Base-by-base conservation (phyloP, 116 monocot species). In the Dioscorea cayenensis region DNA sequence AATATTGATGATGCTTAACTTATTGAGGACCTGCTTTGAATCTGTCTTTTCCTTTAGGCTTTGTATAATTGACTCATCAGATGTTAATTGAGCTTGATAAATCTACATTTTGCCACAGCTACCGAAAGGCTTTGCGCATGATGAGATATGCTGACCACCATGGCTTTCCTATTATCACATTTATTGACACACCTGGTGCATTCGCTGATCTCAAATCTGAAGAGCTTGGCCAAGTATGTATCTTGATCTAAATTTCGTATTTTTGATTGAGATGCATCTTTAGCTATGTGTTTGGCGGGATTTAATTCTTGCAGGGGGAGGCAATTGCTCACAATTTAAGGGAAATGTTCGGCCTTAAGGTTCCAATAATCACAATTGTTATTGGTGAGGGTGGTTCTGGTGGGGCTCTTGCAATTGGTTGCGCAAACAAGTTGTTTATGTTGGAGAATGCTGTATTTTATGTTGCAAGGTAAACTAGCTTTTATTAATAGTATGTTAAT, bases 381-480 rank as follows among this genome's bases (percentile, higher is more conserved):
- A 89, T 95, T 74, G 95, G 92, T 72, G 95, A 95, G 87, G 95
- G 95, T 85, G 95, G 95, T 70, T 95, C 95, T 71, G 95, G 95
- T 81, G 92, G 95, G 60, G 95, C 95, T 62, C 92, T 95, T 80
- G 95, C 95, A 61, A 92, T 95, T 77, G 95, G 85, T 32, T 95
- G 95, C 77, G 79, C 89, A 59, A 95, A 95, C 64, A 95, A 95
- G 70, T 36, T 95, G 67, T 79, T 83, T 64, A 91, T 95, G 95
- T 52, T 95, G 65, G 91, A 95, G 67, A 95, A 95, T 70, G 62
- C 95, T 14, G 91, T 95, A 60, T 95, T 92, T 68, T 95, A 89
- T 79, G 95, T 95, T 68, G 95, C 92, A 66, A 92, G 92, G 94
- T 94, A 68, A 77, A 51, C 3, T 69, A 35, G 27, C 55, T 14